Evolutionary conservation across 2,329 filamentous ascomycete genomes (phyloP).

Genomic region (Beauveria caledonica): DNA sequence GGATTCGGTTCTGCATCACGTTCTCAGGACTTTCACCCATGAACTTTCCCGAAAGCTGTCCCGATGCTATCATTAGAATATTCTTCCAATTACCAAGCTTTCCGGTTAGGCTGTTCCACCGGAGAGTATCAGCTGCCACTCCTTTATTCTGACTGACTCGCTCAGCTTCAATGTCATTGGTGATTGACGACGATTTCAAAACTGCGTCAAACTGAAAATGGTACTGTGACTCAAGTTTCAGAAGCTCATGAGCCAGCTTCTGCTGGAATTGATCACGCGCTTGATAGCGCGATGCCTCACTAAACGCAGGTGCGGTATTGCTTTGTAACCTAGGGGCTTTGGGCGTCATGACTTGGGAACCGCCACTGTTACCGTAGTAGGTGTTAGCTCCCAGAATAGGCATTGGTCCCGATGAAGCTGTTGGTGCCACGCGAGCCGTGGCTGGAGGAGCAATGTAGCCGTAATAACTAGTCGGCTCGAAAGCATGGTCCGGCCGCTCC

Average conservation of each 20-base stretch:
- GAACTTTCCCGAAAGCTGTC: constrained; percentile 19
- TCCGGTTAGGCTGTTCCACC: constrained; percentile 26
- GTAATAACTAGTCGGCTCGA: not conserved
- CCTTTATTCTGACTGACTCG: constrained; percentile 20
- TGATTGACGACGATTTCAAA: not conserved
- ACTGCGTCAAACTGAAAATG: not conserved
- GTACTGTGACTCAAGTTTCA: not conserved
- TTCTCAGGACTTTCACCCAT: constrained; percentile 21
- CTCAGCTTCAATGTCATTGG: constrained; percentile 17
- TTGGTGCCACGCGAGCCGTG: constrained; percentile 14
- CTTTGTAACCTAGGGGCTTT: constrained; percentile 7
- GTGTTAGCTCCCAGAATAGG: not conserved
- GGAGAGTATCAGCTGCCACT: constrained; percentile 25
- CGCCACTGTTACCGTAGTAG: not conserved
- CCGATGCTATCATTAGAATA: constrained; percentile 21
- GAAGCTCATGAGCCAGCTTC: not conserved
- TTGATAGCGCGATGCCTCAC: not conserved
- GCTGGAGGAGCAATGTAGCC: not conserved
- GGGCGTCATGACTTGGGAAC: not conserved
- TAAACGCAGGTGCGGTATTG: not conserved
- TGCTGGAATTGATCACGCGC: not conserved
- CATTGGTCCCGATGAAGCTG: not conserved
- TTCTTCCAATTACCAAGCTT: constrained; percentile 23
- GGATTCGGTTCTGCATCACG: constrained; percentile 20
- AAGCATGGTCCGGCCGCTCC: not conserved